These are phyloP conservation scores for Zymoseptoria passerinii DNA, from an alignment of 2,329 filamentous ascomycete genomes.

Conservation along the genomic window DNA sequence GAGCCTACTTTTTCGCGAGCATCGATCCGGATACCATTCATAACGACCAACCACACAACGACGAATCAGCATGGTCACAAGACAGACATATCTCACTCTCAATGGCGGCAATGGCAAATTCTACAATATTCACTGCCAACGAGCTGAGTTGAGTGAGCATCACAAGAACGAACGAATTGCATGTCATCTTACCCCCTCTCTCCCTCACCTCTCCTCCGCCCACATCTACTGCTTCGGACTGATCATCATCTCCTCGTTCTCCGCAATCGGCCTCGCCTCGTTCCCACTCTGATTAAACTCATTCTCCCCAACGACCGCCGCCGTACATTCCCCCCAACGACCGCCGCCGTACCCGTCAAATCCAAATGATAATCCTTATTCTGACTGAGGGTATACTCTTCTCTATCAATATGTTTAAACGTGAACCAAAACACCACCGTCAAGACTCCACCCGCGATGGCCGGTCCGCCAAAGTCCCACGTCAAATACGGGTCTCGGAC, in stretches of 20 bases:
- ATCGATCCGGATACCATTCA: background rate
- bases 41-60: background rate
- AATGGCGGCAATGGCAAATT: no score
- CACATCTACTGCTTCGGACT: conserved; percentile 8
- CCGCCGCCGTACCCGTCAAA: conserved; percentile 5
- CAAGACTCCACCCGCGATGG: conserved; percentile 42
- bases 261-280: conserved; percentile 3
- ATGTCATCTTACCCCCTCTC: background rate
- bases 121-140: no score
- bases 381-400: conserved; percentile 19
- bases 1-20: background rate
- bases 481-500: conserved; percentile 42
- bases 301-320: conserved; percentile 5
- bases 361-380: conserved; percentile 8
- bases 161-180: background rate
- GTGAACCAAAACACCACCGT: conserved; percentile 42
- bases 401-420: conserved; percentile 36
- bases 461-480: conserved; percentile 43
- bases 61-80: background rate
- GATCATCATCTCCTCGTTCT: conserved; percentile 13
- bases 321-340: conserved; percentile 5
- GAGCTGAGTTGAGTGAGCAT: no score
- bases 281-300: conserved; percentile 6
- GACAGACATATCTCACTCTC: no score
- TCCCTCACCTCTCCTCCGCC: background rate